Evolutionary conservation across 208 protist genomes (phyloP).

Genomic region (Crithidia expoeki): DNA sequence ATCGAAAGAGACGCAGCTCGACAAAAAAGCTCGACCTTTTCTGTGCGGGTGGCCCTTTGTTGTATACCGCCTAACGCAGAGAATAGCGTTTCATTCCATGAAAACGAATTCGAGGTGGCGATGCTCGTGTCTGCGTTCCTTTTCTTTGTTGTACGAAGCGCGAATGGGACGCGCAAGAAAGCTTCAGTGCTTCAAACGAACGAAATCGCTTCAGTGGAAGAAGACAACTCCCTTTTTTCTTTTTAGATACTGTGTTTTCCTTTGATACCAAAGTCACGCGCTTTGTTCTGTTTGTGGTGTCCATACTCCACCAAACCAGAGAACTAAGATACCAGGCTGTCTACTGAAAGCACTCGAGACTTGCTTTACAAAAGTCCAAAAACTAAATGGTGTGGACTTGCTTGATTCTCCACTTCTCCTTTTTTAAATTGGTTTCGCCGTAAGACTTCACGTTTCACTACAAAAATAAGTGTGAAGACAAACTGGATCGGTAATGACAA

Average conservation of each 20-base stretch:
- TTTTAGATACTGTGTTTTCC: background rate
- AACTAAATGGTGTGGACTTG: background rate
- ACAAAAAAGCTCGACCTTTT: background rate
- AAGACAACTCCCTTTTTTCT: background rate
- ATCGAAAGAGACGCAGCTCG: background rate
- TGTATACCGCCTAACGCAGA: constrained; percentile 3
- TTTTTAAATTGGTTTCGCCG: too few species aligned
- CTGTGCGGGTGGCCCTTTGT: background rate
- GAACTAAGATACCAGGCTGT: background rate
- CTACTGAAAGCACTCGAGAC: background rate
- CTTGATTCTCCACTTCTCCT: background rate
- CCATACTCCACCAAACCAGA: background rate
- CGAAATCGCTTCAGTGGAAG: background rate
- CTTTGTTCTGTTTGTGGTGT: background rate
- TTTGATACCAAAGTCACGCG: background rate
- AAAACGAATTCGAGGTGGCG: background rate
- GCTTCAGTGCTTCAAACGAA: background rate
- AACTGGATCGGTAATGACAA: background rate
- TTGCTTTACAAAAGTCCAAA: background rate
- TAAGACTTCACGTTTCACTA: too few species aligned
- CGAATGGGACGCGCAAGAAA: background rate
- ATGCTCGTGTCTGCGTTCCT: background rate
- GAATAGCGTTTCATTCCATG: background rate
- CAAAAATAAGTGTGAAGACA: too few species aligned
- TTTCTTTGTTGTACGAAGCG: background rate